A percentile compares a stretch with the other conserved stretches of the same genome.
Conservation (phyloP, 768 basidiomycete species). For the Brasilioporus rufonigricans region DNA sequence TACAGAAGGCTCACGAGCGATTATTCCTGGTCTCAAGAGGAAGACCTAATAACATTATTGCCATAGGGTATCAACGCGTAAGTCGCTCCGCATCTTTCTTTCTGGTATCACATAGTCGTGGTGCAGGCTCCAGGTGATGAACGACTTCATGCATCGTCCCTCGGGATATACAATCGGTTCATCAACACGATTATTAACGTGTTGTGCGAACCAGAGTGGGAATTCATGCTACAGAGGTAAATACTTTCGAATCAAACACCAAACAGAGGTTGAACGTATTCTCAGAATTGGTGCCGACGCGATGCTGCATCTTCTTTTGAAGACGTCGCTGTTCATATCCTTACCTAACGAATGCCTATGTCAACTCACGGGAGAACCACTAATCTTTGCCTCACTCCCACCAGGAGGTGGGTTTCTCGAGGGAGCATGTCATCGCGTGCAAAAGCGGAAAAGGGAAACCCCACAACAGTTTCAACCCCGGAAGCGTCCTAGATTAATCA, state of each 20-base stretch:
- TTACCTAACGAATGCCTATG: constrained; percentile 83
- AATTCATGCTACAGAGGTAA: constrained; percentile 59
- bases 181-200: constrained; percentile 76
- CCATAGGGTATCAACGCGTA: constrained; percentile 62
- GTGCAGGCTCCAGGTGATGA: constrained; percentile 30
- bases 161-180: constrained; percentile 55
- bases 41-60: constrained; percentile 56
- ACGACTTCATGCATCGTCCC: constrained; percentile 38
- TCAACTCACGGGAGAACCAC: constrained; percentile 75
- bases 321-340: constrained; percentile 71
- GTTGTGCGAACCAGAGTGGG: constrained; percentile 67
- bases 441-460: constrained; percentile 23
- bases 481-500: constrained; percentile 27
- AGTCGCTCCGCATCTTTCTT: constrained; percentile 11
- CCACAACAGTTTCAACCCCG: constrained; percentile 17
- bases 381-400: constrained; percentile 45
- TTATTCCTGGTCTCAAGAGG: constrained; percentile 42
- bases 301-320: constrained; percentile 75
- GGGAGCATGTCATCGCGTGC: constrained; percentile 5
- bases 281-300: constrained; percentile 72
- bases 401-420: constrained; percentile 10
- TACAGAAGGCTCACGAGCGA: constrained; percentile 58
- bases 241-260: background rate
- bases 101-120: background rate
- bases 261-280: background rate